Conservation (phyloP, 495 filamentous ascomycete genomes). For the Copromyces sp. region DNA sequence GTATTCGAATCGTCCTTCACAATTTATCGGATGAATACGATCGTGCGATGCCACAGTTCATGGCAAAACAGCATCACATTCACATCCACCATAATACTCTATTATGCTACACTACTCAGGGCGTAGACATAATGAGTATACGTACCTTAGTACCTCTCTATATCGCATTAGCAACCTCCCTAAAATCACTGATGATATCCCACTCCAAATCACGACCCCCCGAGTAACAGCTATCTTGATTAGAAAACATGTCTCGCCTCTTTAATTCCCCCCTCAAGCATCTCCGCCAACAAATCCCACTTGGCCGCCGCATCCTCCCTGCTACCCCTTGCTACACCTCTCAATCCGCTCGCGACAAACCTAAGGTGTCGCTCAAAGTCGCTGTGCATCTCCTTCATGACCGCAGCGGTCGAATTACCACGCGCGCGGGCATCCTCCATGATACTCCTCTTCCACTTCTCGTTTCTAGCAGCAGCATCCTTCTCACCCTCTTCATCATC, state of each 20-base stretch:
- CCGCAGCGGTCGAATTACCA: slow-evolving; percentile 26
- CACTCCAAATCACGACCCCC: background rate
- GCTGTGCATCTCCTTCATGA: slow-evolving; percentile 32
- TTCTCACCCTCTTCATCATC: slow-evolving; percentile 27
- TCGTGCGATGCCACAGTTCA: background rate
- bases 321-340: slow-evolving; percentile 49
- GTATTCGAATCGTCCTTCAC: no score
- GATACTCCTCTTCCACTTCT: background rate
- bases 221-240: background rate
- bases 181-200: background rate
- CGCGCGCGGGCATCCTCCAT: background rate
- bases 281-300: slow-evolving; percentile 51
- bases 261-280: slow-evolving; percentile 41
- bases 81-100: background rate
- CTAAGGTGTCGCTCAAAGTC: slow-evolving; percentile 42
- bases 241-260: slow-evolving; percentile 5
- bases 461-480: background rate
- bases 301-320: slow-evolving; percentile 38
- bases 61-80: background rate
- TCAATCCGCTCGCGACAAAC: slow-evolving; percentile 45
- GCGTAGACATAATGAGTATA: background rate
- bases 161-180: background rate
- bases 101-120: background rate
- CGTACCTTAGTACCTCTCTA: background rate
- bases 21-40: no score